Evolutionary conservation across 495 filamentous ascomycete genomes (phyloP), one percentile per base, ranked within the genome.

Genomic region (Lepraria neglecta): DNA sequence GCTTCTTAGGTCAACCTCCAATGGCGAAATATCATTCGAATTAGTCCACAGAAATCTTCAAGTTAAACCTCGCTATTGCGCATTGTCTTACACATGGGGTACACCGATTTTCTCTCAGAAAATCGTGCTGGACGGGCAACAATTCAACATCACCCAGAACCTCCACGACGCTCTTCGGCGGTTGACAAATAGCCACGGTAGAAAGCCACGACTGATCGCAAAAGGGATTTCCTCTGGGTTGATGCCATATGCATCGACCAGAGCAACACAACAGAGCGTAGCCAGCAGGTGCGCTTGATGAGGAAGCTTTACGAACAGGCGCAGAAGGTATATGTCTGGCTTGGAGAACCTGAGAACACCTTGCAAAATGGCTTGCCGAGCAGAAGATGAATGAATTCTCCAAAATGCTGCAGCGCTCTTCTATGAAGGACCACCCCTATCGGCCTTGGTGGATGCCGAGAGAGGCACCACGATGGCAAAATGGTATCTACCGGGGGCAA

Each of bases 161-260:
- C 12, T 51, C 4, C 24, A 24, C 24, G 24, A 24, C 2, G 24
- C 24, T 24, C 24, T 24, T 31, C 9, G 38, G 38, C 3, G 38
- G 38, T 15, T 42, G 38, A 42, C 9, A 42, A 42, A 42, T 15
- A 9, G 38, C 38, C 38, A 42, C 15, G 1, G 15, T 15, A 3
- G 38, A 42, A 15, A 15, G 38, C 3, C 9, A 51, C 11, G 47
- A 51, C 3, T 21, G 19, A 21, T 24, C 30, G 7, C 47, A 30
- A 24, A 21, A 51, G 4, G 14, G 11, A 51, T 14, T 51, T 12
- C 27, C 4, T 51, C 14, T 51, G 24, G 47, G 14, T 51, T 51
- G 47, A 51, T 3, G 47, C 24, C 10, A 31, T 51, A 21, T 51
- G 47, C 47, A 51, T 51, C 47, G 24, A 51, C 47, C 47, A 51